Evolutionary conservation across 768 basidiomycete species (phyloP).

Genomic region (Boletellus ananas): DNA sequence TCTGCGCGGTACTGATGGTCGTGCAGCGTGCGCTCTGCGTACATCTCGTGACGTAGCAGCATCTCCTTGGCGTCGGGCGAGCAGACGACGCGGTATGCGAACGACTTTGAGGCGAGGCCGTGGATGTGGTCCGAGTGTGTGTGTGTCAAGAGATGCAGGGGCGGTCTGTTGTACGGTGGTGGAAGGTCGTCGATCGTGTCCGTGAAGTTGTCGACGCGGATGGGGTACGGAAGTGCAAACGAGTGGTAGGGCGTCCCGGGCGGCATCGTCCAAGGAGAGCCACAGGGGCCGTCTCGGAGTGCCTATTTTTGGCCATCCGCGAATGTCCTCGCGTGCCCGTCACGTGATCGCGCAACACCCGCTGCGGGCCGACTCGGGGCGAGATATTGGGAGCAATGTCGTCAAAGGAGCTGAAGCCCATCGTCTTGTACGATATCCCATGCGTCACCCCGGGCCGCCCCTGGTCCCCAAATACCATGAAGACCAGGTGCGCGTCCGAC

Average conservation of each 20-base stretch:
- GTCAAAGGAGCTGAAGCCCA: constrained; percentile 12
- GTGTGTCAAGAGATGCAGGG: constrained; percentile 78
- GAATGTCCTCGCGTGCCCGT: not conserved
- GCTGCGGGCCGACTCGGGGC: not conserved
- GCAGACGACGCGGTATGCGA: constrained; percentile 70
- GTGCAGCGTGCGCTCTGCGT: constrained; percentile 55
- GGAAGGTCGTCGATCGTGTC: constrained; percentile 34
- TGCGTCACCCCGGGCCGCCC: constrained; percentile 22
- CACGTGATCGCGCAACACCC: not conserved
- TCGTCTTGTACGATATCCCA: constrained; percentile 37
- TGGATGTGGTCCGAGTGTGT: constrained; percentile 86
- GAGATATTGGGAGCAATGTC: not conserved
- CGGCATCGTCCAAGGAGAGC: constrained; percentile 48
- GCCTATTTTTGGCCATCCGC: not conserved
- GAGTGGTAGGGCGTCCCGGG: constrained; percentile 73
- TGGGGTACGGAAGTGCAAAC: constrained; percentile 72
- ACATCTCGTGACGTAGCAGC: constrained; percentile 74
- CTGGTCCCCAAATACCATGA: constrained; percentile 40
- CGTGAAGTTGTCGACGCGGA: constrained; percentile 85
- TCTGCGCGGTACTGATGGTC: constrained; percentile 36
- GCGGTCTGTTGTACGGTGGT: constrained; percentile 32
- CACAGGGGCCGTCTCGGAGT: constrained; percentile 14
- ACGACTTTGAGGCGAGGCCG: constrained; percentile 73
- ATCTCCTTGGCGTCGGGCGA: constrained; percentile 84
- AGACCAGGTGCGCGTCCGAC: constrained; percentile 24